Percentiles rank a stretch among this genome's conserved stretches.
phyloP scores from a whole-genome alignment of 2,329 filamentous ascomycete genomes.

The Trichophyton schoenleinii region DNA sequence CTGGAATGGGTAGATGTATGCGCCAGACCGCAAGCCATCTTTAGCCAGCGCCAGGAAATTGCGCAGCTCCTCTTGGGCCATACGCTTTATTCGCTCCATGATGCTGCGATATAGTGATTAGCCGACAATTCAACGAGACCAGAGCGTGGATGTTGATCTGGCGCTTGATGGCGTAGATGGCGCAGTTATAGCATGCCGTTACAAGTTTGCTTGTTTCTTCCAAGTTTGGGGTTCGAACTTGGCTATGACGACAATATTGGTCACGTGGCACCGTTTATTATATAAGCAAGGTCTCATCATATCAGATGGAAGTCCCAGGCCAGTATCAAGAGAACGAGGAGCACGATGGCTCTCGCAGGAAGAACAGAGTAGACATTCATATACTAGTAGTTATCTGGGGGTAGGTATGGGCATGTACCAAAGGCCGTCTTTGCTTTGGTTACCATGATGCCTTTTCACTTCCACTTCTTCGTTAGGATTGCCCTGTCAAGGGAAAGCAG shows the following conservation, averaged over 20 bases:
- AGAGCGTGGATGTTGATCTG: background rate
- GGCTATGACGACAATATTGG: background rate
- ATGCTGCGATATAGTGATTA: constrained; percentile 15
- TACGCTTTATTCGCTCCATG: constrained; percentile 43
- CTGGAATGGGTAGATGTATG: constrained; percentile 78
- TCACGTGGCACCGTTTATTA: no score
- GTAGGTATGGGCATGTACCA: background rate
- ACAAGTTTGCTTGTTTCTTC: background rate
- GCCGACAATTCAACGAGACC: background rate
- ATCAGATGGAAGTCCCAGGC: no score
- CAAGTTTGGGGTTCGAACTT: background rate
- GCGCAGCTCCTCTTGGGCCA: constrained; percentile 56
- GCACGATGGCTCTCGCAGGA: background rate
- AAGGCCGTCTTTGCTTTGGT: background rate
- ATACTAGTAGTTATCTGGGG: background rate
- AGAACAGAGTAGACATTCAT: background rate
- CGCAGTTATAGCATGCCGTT: background rate
- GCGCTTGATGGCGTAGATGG: background rate
- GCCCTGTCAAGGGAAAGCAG: background rate
- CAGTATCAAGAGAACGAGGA: no score
- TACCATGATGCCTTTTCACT: background rate
- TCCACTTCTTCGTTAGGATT: background rate
- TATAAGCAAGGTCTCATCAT: no score
- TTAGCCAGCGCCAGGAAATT: constrained; percentile 51
- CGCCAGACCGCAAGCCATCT: constrained; percentile 60